Conservation (phyloP, 805 yeast genomes). For the Suhomyces kilbournensis region DNA sequence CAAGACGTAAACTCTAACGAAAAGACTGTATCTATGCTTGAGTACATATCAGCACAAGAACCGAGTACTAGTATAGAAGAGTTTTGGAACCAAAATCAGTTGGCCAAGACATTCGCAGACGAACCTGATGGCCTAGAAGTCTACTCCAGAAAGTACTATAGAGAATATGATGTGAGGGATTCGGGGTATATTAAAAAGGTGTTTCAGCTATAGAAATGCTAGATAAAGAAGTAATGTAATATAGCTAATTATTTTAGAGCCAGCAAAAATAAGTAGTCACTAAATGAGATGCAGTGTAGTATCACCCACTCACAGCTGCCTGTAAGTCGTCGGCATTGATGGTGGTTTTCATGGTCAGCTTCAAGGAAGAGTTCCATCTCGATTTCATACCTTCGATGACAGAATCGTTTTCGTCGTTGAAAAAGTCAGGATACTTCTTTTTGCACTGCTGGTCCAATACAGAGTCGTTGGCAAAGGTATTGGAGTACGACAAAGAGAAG, state of each 20-base stretch:
- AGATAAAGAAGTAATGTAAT: not conserved
- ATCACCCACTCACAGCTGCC: constrained; percentile 23
- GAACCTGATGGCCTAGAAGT: constrained; percentile 3
- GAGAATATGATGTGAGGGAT: constrained; percentile 24
- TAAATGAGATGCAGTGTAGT: no score
- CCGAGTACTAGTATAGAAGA: constrained; percentile 7
- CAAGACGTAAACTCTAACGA: constrained; percentile 10
- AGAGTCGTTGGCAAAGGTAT: constrained; percentile 35
- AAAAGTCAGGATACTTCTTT: constrained; percentile 14
- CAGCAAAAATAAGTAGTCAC: not conserved
- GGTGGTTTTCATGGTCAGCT: constrained; percentile 24
- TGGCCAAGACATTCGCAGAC: constrained; percentile 5
- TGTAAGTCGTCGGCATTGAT: constrained; percentile 38
- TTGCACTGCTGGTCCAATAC: constrained; percentile 14
- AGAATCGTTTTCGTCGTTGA: constrained; percentile 16
- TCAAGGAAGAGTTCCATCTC: constrained; percentile 11
- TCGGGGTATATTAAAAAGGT: constrained; percentile 15
- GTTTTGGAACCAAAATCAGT: constrained; percentile 13
- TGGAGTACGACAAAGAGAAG: constrained; percentile 35
- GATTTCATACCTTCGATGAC: constrained; percentile 15
- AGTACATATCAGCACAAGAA: not conserved
- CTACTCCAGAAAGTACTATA: constrained; percentile 18
- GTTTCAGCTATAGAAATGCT: not conserved
- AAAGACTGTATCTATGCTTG: constrained; percentile 5
- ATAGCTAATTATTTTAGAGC: not conserved